A percentile compares a stretch with the other conserved stretches of the same genome.
phyloP scores from a whole-genome alignment of 441 rosid species.

The Adansonia rubrostipa region DNA sequence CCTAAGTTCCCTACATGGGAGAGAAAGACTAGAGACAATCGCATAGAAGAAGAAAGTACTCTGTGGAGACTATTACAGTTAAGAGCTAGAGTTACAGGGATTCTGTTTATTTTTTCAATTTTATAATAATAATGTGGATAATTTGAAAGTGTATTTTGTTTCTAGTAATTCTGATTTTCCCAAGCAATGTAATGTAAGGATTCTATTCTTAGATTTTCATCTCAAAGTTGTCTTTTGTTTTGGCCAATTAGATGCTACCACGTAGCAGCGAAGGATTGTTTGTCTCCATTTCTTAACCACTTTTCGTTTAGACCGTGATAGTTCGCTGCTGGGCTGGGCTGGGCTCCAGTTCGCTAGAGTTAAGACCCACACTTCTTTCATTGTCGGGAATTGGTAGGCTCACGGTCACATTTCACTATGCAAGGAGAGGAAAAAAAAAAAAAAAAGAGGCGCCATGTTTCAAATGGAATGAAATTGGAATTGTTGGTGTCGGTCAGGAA shows the following conservation, averaged over 20 bases:
- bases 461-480: background rate
- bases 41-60: constrained; percentile 13
- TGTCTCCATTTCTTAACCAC: background rate
- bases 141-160: background rate
- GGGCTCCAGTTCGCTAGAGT: background rate
- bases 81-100: constrained; percentile 18
- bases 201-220: background rate
- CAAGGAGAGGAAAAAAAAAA: background rate
- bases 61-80: constrained; percentile 4
- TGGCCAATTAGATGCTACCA: background rate
- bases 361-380: background rate
- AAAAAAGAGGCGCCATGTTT: background rate
- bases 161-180: background rate
- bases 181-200: background rate
- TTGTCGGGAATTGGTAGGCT: background rate
- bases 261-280: background rate
- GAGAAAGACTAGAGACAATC: background rate
- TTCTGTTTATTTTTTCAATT: background rate
- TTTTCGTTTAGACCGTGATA: background rate
- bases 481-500: too few relatives aligned
- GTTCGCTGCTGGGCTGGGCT: background rate
- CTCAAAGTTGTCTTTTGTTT: background rate
- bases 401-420: background rate
- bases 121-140: background rate
- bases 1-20: constrained; percentile 24